Base-by-base conservation (phyloP, 768 basidiomycete genomes). In the Floccularia luteovirens region DNA sequence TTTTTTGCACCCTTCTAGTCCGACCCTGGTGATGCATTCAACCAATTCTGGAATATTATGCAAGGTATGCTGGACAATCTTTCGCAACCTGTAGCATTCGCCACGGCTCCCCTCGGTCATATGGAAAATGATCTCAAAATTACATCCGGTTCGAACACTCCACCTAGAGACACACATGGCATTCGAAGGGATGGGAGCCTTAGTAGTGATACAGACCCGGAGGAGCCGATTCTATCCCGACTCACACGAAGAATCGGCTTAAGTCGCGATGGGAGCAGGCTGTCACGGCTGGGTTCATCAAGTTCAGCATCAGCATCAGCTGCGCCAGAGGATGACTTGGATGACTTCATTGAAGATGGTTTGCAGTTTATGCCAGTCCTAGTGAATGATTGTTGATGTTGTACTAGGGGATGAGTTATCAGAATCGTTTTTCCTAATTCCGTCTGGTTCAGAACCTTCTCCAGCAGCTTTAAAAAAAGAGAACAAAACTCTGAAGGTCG, bases 21-120 rank as follows among this genome's bases (percentile, higher is more conserved):
- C 43, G 89, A 91, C 52, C 81, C 87, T 2, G 78, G 82, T 3
- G 89, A 91, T 52, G 80, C 86, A 3, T 91, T 91, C 64, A 88
- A 89, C 53, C 75, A 87, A 49, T 91, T 90, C 53, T 91, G 89
- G 89, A 79, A 74, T 48, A 84, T 85, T 36, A 82, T 90, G 67
- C 86, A 90, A 58, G 85, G 80, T 28, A 82, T 89, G 77, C 59
- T 90, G 33, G 86, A 90, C 50, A 83, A 88, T 50, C 69, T 91
- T n/a, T 82, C 85, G 3, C 85, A 88, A 50, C 82, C 83, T 3
- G 78, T 86, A 6, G 89, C 89, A 12, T 91, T 91, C 52, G 77
- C 88, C 3, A 88, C 84, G 5, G 79, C 81, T 11, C 87, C 90
- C 12, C 69, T 90, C 16, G 75, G 73, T 31, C 61, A 64, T 32